These are phyloP conservation scores for Edaphochlamys debaryana DNA, from an alignment of 139 green algal species.

Conservation along the genomic window DNA sequence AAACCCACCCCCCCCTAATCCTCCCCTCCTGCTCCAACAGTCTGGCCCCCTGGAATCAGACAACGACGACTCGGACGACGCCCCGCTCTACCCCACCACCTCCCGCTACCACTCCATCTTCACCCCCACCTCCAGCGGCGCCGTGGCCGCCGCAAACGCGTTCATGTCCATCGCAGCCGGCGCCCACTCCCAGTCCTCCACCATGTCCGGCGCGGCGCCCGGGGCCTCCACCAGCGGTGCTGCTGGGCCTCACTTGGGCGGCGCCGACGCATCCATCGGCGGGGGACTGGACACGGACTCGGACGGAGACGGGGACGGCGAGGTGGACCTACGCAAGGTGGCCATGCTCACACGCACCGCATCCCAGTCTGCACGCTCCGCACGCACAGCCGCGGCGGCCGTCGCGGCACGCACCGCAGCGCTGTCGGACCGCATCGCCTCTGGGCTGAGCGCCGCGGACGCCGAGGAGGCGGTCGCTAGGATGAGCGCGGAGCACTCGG, in stretches of 20 bases:
- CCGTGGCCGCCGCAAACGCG: no score
- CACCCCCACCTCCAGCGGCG: no score
- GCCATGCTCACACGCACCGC: background rate
- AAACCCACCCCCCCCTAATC: no score
- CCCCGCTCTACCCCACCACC: no score
- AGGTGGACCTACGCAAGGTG: background rate
- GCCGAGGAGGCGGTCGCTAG: no score
- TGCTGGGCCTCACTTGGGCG: background rate
- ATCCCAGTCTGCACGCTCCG: background rate
- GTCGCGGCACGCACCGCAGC: background rate
- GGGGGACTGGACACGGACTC: background rate
- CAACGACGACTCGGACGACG: background rate
- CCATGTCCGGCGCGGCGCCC: no score
- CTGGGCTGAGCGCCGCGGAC: background rate
- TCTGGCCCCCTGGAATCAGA: no score
- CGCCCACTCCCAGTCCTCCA: no score
- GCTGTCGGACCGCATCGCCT: conserved; percentile 22
- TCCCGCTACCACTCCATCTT: no score
- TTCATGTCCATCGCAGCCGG: no score
- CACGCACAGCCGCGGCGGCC: background rate
- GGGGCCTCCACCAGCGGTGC: background rate
- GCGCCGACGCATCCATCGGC: background rate
- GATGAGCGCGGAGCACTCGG: no score
- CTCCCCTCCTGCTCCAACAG: no score
- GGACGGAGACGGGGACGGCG: background rate